Percentiles rank a stretch among this genome's conserved stretches.
Evolutionary conservation across 257 asterid genomes (phyloP).

Genomic region (Paraleonurus japonicus): DNA sequence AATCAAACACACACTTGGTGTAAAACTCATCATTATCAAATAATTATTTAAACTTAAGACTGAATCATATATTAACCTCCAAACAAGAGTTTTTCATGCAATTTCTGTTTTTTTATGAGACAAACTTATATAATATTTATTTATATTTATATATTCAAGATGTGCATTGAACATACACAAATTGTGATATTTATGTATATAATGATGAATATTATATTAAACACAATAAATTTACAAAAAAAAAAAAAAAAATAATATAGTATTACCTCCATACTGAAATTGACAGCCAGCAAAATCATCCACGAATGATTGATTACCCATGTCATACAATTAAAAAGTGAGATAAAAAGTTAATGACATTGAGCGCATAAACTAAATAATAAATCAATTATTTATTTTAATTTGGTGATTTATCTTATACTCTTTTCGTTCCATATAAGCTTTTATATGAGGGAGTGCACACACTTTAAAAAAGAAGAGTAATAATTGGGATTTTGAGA

Average conservation of each 20-base stretch:
- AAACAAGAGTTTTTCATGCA: too few relatives aligned
- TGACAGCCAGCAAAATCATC: slow-evolving; percentile 21
- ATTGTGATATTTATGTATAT: neutral
- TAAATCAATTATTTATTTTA: neutral
- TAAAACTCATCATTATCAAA: too few relatives aligned
- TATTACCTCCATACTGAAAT: slow-evolving; percentile 60
- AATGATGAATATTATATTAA: neutral
- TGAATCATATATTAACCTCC: too few relatives aligned
- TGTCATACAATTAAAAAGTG: slow-evolving; percentile 15
- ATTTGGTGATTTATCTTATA: neutral
- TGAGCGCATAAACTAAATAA: neutral
- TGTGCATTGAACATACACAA: neutral
- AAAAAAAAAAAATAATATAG: neutral
- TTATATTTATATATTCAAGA: too few relatives aligned
- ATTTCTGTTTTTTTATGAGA: too few relatives aligned
- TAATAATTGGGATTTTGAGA: too few relatives aligned
- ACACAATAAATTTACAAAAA: neutral
- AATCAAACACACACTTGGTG: too few relatives aligned
- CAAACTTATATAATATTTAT: too few relatives aligned
- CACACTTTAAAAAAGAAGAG: too few relatives aligned
- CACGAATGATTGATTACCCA: slow-evolving; percentile 13
- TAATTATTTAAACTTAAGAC: too few relatives aligned
- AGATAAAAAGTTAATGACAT: neutral
- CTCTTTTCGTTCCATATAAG: too few relatives aligned
- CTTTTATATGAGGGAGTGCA: too few relatives aligned